Conservation (phyloP, 805 yeast species). For the Yarrowia sp. region DNA sequence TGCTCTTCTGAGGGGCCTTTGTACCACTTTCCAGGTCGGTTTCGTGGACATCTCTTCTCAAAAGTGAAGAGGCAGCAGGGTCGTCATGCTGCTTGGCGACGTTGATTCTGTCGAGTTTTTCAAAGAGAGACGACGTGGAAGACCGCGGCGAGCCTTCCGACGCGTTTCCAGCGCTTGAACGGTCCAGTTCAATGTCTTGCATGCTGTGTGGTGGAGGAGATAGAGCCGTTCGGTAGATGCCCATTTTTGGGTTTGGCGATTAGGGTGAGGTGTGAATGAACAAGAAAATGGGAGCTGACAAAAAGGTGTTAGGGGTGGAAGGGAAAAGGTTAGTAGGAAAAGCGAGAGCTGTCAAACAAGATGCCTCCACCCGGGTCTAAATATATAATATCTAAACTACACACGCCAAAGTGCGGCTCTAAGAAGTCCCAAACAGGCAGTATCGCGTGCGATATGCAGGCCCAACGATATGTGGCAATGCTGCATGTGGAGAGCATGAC, state of each 20-base stretch:
- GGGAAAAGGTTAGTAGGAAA: background rate
- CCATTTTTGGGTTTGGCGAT: background rate
- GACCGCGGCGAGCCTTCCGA: constrained; percentile 16
- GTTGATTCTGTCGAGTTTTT: constrained; percentile 20
- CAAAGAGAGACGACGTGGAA: constrained; percentile 24
- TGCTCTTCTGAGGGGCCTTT: background rate
- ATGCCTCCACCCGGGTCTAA: background rate
- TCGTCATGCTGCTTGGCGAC: background rate
- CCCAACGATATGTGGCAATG: background rate
- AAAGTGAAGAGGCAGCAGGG: background rate
- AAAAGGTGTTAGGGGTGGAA: background rate
- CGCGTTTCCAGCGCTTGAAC: background rate
- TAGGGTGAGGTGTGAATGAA: background rate
- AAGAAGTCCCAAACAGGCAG: constrained; percentile 6
- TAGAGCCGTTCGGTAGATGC: constrained; percentile 1
- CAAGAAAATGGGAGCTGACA: background rate
- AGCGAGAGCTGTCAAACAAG: background rate
- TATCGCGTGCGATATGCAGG: constrained; percentile 12
- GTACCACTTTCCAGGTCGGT: background rate
- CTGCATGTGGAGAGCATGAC: no score
- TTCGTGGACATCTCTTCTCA: background rate
- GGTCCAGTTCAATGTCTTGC: constrained; percentile 19
- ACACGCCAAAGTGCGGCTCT: background rate
- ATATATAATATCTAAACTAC: background rate
- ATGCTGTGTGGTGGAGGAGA: background rate